phyloP scores from a whole-genome alignment of 2,329 filamentous ascomycete genomes.

The Sphaerulina musiva region DNA sequence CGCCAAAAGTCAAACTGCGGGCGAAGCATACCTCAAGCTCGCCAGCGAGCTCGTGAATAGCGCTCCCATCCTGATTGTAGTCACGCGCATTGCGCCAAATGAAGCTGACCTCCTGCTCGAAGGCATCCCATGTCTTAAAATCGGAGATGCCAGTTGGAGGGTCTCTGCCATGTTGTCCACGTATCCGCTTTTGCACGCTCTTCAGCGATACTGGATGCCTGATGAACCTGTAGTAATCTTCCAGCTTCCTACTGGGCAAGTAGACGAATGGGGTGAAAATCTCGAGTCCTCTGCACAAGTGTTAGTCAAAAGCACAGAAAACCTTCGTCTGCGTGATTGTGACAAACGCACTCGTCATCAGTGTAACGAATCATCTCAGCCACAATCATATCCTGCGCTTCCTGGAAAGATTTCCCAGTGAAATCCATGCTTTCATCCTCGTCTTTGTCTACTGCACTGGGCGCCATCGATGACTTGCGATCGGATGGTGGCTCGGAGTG shows the following conservation, averaged over 20 bases:
- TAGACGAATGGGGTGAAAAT: conserved; percentile 70
- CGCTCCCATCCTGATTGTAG: conserved; percentile 88
- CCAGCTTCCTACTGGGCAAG: conserved; percentile 66
- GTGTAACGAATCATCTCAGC: conserved; percentile 63
- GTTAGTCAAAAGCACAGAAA: neutral
- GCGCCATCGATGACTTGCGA: conserved; percentile 28
- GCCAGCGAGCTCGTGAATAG: conserved; percentile 69
- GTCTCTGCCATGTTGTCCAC: conserved; percentile 63
- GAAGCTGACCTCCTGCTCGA: conserved; percentile 71
- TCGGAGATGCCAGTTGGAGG: conserved; percentile 56
- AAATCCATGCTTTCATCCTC: conserved; percentile 45
- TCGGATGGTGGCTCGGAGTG: conserved; percentile 27
- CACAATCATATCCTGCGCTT: conserved; percentile 80
- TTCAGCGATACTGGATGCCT: conserved; percentile 72
- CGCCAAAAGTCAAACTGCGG: neutral
- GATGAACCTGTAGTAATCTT: conserved; percentile 83
- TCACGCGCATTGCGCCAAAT: conserved; percentile 84
- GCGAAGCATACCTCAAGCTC: conserved; percentile 62
- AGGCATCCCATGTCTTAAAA: conserved; percentile 74
- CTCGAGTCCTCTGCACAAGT: conserved; percentile 52
- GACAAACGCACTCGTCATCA: conserved; percentile 54
- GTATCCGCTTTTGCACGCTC: conserved; percentile 68
- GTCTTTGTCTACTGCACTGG: conserved; percentile 22
- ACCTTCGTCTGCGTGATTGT: neutral
- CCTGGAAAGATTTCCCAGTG: conserved; percentile 68